Evolutionary conservation across 257 asterid genomes (phyloP).

Genomic region (Gentiana straminea): DNA sequence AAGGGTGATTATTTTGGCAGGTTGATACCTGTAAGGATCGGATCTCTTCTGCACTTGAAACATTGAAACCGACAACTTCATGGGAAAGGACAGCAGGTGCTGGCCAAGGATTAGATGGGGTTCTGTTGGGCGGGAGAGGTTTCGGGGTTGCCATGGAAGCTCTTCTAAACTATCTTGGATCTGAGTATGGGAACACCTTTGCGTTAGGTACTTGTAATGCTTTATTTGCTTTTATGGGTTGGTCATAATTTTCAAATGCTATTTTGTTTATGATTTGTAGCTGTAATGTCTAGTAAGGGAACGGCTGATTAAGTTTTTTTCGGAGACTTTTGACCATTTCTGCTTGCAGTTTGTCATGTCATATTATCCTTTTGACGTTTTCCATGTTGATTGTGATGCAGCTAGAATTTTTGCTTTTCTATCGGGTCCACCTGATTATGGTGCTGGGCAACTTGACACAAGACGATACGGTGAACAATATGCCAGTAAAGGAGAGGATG

Average conservation of each 20-base stretch:
- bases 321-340: neutral
- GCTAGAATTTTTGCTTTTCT: conserved; percentile 92
- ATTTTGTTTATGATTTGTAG: no score
- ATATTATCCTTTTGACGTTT: conserved; percentile 6
- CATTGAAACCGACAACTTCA: conserved; percentile 76
- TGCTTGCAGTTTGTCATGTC: conserved; percentile 2
- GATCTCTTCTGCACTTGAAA: conserved; percentile 82
- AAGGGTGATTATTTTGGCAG: conserved; percentile 29
- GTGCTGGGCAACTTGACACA: conserved; percentile 97
- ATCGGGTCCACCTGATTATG: conserved; percentile 97
- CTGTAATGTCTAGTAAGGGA: no score
- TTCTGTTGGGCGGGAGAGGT: conserved; percentile 90
- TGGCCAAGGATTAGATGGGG: conserved; percentile 89
- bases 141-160: conserved; percentile 97
- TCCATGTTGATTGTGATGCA: conserved; percentile 36
- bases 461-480: conserved; percentile 95
- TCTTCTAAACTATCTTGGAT: conserved; percentile 78
- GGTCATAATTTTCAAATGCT: no score
- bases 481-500: conserved; percentile 99
- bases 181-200: conserved; percentile 92
- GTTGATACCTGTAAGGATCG: conserved; percentile 90
- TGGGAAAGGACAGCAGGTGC: conserved; percentile 92
- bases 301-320: no score
- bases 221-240: neutral
- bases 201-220: conserved; percentile 56